A percentile compares a stretch with the other conserved stretches of the same genome.
phyloP scores from a whole-genome alignment of 306 rosid species.

The Coriaria nepalensis region DNA sequence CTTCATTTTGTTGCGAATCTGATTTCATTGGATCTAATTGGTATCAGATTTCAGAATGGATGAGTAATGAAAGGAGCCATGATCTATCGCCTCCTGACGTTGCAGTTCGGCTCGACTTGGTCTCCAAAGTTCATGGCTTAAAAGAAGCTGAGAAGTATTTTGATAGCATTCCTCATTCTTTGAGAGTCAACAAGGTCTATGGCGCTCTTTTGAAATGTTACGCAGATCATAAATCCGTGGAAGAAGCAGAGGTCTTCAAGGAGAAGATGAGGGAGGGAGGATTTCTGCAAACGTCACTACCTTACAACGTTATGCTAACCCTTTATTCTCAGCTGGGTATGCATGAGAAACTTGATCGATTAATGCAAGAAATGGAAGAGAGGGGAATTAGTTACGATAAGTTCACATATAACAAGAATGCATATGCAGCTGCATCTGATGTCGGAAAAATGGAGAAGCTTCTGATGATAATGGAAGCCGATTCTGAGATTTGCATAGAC shows the following conservation, averaged over 20 bases:
- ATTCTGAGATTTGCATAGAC: conserved; percentile 26
- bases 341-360: conserved; percentile 32
- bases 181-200: conserved; percentile 26
- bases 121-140: conserved; percentile 45
- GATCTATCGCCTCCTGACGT: conserved; percentile 19
- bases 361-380: conserved; percentile 45
- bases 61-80: conserved; percentile 19
- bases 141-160: conserved; percentile 51
- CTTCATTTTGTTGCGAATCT: too few species aligned
- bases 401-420: conserved; percentile 34
- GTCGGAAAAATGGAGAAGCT: conserved; percentile 45
- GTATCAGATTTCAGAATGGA: conserved; percentile 50
- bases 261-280: conserved; percentile 30
- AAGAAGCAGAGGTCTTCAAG: conserved; percentile 44
- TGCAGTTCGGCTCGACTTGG: conserved; percentile 38
- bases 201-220: conserved; percentile 51
- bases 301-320: conserved; percentile 41
- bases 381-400: conserved; percentile 23
- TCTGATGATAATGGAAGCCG: conserved; percentile 40
- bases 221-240: conserved; percentile 30
- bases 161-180: conserved; percentile 20
- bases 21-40: background rate
- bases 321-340: conserved; percentile 43
- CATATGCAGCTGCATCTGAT: conserved; percentile 23
- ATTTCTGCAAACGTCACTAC: conserved; percentile 10